Base-by-base conservation (phyloP, 164 flowering plant genomes). In the Nelumbo lutea region DNA sequence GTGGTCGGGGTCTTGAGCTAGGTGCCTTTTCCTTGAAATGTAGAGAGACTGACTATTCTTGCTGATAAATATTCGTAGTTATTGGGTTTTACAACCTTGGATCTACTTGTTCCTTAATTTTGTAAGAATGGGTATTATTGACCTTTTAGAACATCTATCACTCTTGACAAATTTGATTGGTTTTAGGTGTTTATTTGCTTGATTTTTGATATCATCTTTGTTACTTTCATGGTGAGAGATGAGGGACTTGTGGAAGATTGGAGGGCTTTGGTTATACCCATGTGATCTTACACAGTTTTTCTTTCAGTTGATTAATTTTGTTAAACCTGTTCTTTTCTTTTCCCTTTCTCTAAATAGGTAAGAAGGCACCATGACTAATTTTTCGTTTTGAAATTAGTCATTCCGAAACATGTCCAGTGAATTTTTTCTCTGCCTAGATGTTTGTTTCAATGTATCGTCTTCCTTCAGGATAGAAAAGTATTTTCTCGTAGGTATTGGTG, bases 181-280 rank as follows among this genome's bases (percentile, higher is more conserved):
- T 67, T 67, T 55, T 43, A 6, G 48, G 42, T 27, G 47, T 5
- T 67, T 11, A 43, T 5, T 27, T 64, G 45, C 60, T 3, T 53
- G 62, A 43, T 64, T n/a, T 50, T 13, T 41, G 42, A 41, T 48
- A 48, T 52, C 51, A 3, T 43, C 59, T 11, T 40, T 70, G 67
- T 39, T 70, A 15, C 11, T 70, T 68, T 48, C 6, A 57, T 57
- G 60, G 41, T 57, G 60, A 57, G 60, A 57, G 15, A 57, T 57
- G 40, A 27, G 15, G 9, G 1, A 57, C 38, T 51, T 27, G 27
- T 68, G 41, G 64, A 39, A 13, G 59, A 59, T 59, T 68, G 59
- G n/a, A 27, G 38, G 68, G 42, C 38, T 65, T 65, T 52, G 10
- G 40, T 38, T 38, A 6, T 41, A 51, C 10, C 8, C 3, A 1